phyloP scores from a whole-genome alignment of 768 basidiomycete genomes.

The Pholiota conissans region DNA sequence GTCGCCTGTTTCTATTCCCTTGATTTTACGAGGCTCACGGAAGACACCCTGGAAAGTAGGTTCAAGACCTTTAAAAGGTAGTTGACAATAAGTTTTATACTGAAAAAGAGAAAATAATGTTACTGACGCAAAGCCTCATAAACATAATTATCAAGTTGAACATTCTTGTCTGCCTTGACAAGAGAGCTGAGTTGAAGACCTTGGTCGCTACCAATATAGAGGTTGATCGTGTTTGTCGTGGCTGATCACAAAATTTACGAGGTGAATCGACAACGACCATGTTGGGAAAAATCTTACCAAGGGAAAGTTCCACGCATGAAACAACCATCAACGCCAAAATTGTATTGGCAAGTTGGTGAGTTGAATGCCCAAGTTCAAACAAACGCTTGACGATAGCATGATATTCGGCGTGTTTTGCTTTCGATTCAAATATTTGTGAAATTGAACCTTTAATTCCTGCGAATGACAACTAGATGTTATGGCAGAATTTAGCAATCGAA shows the following conservation, averaged over 20 bases:
- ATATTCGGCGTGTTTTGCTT: constrained; percentile 45
- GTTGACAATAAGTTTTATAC: no score
- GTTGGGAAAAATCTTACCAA: constrained; percentile 40
- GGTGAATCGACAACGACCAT: background rate
- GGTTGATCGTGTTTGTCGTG: constrained; percentile 64
- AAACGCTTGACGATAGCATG: constrained; percentile 58
- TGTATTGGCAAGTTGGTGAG: constrained; percentile 66
- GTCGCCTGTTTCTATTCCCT: background rate
- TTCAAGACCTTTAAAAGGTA: constrained; percentile 67
- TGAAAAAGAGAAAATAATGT: background rate
- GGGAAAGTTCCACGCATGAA: constrained; percentile 64
- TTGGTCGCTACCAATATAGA: constrained; percentile 56
- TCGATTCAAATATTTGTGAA: constrained; percentile 41
- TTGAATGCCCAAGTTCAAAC: constrained; percentile 51
- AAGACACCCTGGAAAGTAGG: constrained; percentile 72
- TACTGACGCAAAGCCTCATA: constrained; percentile 70
- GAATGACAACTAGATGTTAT: constrained; percentile 35
- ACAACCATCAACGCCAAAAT: constrained; percentile 72
- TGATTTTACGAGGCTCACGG: no score
- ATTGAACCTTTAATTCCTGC: constrained; percentile 45
- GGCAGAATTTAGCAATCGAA: constrained; percentile 18
- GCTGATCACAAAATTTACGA: constrained; percentile 34
- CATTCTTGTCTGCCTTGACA: constrained; percentile 32
- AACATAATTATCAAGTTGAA: constrained; percentile 53
- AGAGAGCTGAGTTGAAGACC: constrained; percentile 35